A percentile compares a stretch with the other conserved stretches of the same genome.
These are phyloP conservation scores for Brettanomyces anomalus DNA, from an alignment of 805 yeast species.

Conservation along the genomic window DNA sequence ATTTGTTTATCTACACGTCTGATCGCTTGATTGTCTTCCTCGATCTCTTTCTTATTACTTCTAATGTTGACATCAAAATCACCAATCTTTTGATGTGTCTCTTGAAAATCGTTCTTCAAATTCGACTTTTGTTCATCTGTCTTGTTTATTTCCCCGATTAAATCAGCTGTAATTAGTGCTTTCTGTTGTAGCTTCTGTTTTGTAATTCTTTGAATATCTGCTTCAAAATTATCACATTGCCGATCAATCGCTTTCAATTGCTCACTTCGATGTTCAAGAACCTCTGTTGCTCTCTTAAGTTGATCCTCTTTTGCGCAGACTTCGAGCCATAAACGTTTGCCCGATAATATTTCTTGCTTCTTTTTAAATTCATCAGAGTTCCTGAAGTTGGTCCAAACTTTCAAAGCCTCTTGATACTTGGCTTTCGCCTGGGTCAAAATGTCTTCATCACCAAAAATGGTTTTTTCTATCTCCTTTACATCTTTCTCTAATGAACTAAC, in stretches of 20 bases:
- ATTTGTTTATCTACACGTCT: conserved; percentile 19
- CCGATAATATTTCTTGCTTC: conserved; percentile 32
- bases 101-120: not conserved
- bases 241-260: conserved; percentile 7
- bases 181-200: conserved; percentile 9
- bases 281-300: conserved; percentile 13
- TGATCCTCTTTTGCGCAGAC: conserved; percentile 20
- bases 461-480: conserved; percentile 31
- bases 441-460: conserved; percentile 28
- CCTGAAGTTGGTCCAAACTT: conserved; percentile 29
- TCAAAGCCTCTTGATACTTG: conserved; percentile 34
- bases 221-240: conserved; percentile 9
- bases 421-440: conserved; percentile 24
- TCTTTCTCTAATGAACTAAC: conserved; percentile 33
- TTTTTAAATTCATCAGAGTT: conserved; percentile 33
- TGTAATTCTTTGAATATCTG: conserved; percentile 11
- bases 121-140: conserved; percentile 6
- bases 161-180: not conserved
- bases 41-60: conserved; percentile 6
- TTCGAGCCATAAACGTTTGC: conserved; percentile 42
- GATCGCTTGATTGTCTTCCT: conserved; percentile 9
- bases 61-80: conserved; percentile 6
- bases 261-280: conserved; percentile 10
- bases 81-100: not conserved
- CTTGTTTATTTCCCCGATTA: conserved; percentile 2